Evolutionary conservation across 2,329 filamentous ascomycete genomes (phyloP), one percentile per base, ranked within the genome.

Genomic region (Ophiocordyceps camponoti-leonardi): DNA sequence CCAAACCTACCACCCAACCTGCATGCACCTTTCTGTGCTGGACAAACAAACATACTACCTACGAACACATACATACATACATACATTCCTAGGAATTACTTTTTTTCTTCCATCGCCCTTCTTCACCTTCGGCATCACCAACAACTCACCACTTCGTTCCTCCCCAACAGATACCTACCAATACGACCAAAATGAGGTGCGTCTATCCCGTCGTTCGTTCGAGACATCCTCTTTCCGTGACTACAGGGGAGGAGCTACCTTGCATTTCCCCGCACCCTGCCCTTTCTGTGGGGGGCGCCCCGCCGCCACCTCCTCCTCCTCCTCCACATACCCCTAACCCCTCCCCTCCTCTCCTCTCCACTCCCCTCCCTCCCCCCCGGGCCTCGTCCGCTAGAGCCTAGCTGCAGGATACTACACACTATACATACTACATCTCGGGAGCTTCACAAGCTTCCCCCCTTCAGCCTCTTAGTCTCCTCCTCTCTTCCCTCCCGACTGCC

Each of bases 151-250:
- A 13, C 30, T 43, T 19, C 42, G 20, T 20, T 43, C 30, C 14
- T 6, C 23, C 41, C 2, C 6, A 14, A 23, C 42, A 8, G 6
- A 6, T 30, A 22, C 46, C 45, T n/a, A n/a, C n/a, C n/a, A n/a
- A n/a, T n/a, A n/a, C n/a, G n/a, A 6, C 22, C 3, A 49, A 45
- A 20, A 49, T 49, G 48, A 47, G 47, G 47, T 47, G 48, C 45
- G 48, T 49, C 37, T 33, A 5, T 30, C 23, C 6, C 40, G 26
- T 30, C 23, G 10, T 22, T 39, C 35, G 14, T 19, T 20, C 30
- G 35, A 43, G 30, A 26, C 18, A 37, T 19, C 42, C 18, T 44
- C 12, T 20, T 18, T 22, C 42, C 11, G 19, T 30, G 41, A 43
- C 41, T 31, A 26, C n/a, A n/a, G n/a, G n/a, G n/a, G n/a, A n/a